Evolutionary conservation across 2,329 filamentous ascomycete species (phyloP).

Genomic region (Colletotrichum tamarilloi): DNA sequence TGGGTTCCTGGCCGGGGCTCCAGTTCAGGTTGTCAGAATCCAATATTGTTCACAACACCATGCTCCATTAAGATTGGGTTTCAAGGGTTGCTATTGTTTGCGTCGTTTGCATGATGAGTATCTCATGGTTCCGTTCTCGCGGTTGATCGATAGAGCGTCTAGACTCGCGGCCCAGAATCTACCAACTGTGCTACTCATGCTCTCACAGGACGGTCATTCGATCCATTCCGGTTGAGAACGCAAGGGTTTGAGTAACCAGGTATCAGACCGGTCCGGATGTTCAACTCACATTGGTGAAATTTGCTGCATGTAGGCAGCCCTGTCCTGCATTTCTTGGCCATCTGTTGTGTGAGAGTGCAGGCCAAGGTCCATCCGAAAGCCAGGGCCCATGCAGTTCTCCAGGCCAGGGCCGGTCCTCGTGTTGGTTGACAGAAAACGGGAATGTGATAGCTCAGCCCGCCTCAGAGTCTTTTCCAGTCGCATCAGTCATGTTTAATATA

Average conservation of each 20-base stretch:
- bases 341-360: not conserved
- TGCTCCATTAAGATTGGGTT: not conserved
- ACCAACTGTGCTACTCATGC: not conserved
- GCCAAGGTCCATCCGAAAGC: not conserved
- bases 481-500: not conserved
- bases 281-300: not conserved
- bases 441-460: not conserved
- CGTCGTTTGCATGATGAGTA: not conserved
- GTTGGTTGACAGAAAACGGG: not conserved
- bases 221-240: not conserved
- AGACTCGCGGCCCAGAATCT: not conserved
- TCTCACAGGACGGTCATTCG: not conserved
- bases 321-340: not conserved
- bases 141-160: not conserved
- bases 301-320: not conserved
- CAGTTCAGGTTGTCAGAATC: too few species aligned
- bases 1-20: not conserved
- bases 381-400: not conserved
- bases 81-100: not conserved
- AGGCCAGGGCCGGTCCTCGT: not conserved
- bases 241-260: not conserved
- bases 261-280: not conserved
- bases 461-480: not conserved
- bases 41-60: not conserved
- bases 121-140: not conserved